Conservation (phyloP, 495 filamentous ascomycete genomes). For the Aspergillus conjunctus region DNA sequence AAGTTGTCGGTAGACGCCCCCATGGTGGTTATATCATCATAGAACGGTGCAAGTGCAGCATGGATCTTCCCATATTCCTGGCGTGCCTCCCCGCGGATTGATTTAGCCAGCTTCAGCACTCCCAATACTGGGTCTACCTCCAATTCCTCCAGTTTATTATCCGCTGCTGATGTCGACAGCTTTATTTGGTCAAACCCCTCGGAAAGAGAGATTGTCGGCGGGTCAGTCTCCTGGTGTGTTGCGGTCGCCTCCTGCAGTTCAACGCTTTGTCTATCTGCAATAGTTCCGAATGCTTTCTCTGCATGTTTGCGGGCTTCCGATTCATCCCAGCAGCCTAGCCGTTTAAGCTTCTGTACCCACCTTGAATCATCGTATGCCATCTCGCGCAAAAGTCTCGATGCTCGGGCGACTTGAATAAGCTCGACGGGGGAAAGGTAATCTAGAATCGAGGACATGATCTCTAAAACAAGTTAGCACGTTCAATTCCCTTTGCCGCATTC, state of each 20-base stretch:
- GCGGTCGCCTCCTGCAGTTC: conserved; percentile 51
- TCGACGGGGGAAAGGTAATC: conserved; percentile 85
- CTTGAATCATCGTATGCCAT: conserved; percentile 99
- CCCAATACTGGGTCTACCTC: conserved; percentile 57
- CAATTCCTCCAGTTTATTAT: conserved; percentile 22
- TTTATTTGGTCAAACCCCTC: conserved; percentile 72
- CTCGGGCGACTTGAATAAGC: conserved; percentile 81
- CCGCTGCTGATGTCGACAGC: conserved; percentile 37
- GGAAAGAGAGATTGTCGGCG: conserved; percentile 36
- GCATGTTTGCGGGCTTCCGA: conserved; percentile 75
- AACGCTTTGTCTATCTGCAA: conserved; percentile 60
- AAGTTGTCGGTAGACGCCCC: conserved; percentile 77
- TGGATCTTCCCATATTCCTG: conserved; percentile 92
- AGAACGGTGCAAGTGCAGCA: conserved; percentile 82
- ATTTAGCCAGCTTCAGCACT: conserved; percentile 67
- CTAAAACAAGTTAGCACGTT: conserved; percentile 40
- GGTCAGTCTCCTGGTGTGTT: conserved; percentile 21
- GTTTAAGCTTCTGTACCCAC: conserved; percentile 82
- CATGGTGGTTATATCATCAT: conserved; percentile 73
- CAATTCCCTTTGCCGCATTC: not conserved
- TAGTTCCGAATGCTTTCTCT: conserved; percentile 71
- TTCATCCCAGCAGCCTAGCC: conserved; percentile 94
- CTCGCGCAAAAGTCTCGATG: conserved; percentile 86
- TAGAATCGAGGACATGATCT: conserved; percentile 86
- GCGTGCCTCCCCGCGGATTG: conserved; percentile 82